Evolutionary conservation across 192 early-diverging fungal species (phyloP), one percentile per base, ranked within the genome.

Genomic region (Coemansia nantahalensis): DNA sequence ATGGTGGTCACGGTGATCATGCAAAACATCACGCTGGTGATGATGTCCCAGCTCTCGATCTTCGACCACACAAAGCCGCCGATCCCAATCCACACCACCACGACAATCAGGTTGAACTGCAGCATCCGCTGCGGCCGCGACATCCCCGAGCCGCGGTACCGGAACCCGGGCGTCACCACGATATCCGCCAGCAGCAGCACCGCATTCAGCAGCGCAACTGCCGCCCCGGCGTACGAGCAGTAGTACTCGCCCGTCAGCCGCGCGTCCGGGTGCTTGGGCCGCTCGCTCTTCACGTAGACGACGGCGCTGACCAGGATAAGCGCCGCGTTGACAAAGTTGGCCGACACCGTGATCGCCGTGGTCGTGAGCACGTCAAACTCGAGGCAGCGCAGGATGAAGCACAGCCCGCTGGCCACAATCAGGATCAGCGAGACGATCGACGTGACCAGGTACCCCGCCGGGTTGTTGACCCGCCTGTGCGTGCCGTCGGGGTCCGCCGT

Each of bases 11-110:
- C 38, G 1, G 66, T 77, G 42, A 77, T 52, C 66, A 77, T 69
- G 46, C 73, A 77, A 48, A 77, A 77, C 66, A 77, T 69, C 12
- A 77, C 56, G 35, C 53, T 54, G 7, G 60, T 58, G 36, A 69
- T 48, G 1, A 62, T 77, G 39, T 69, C 57, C 73, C 73, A 77
- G 47, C 35, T 45, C 43, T 77, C 73, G 36, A 77, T 68, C 42
- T 65, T 77, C 8, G 73, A 77, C 66, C 67, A 77, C 38, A 38
- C 61, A 10, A 62, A 68, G 55, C 73, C 73, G 50, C 73, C 72
- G 30, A 76, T 77, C 11, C 73, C 73, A 32, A 77, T 68, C 73
- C 73, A 77, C 38, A 77, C 67, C 10, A 77, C 61, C 10, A 77
- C 48, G 3, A 77, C 28, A 15, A 77, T 77, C 11, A 77, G 61